A percentile compares a stretch with the other conserved stretches of the same genome.
Evolutionary conservation across 371 early-diverging fungal species (phyloP).

Genomic region (Fennellomyces sp.): DNA sequence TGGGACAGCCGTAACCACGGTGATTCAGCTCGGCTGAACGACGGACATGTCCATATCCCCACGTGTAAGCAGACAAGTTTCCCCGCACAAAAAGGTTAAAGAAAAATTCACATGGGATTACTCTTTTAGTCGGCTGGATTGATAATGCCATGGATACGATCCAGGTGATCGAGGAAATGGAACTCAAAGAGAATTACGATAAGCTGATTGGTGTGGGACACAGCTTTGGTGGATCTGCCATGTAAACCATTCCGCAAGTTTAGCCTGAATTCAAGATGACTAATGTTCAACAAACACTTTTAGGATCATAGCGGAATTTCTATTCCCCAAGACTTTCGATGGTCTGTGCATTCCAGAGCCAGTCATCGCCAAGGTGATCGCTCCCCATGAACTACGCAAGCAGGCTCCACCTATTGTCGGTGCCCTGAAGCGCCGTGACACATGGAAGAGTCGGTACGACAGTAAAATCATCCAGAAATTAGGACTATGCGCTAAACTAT

Average conservation of each 20-base stretch:
- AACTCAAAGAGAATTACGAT: constrained; percentile 26
- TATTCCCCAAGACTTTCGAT: constrained; percentile 38
- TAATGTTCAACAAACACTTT: not conserved
- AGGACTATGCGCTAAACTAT: no score
- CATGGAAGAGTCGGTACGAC: constrained; percentile 30
- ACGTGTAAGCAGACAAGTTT: constrained; percentile 25
- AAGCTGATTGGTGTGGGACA: constrained; percentile 43
- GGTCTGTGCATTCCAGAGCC: constrained; percentile 39
- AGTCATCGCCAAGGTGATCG: constrained; percentile 18
- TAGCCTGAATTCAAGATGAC: not conserved
- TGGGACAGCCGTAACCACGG: constrained; percentile 54
- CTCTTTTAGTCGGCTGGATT: constrained; percentile 33
- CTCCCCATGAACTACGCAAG: constrained; percentile 13
- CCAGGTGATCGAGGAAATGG: constrained; percentile 35
- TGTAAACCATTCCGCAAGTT: constrained; percentile 18
- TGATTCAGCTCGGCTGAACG: constrained; percentile 46
- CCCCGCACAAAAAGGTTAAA: not conserved
- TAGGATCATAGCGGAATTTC: constrained; percentile 37
- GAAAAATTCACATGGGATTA: not conserved
- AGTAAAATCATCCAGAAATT: no score
- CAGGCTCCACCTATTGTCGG: constrained; percentile 10
- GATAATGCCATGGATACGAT: constrained; percentile 46
- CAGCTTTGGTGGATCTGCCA: constrained; percentile 47
- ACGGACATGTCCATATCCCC: constrained; percentile 14
- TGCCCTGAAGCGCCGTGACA: constrained; percentile 20